Evolutionary conservation across 208 protist genomes (phyloP).

Genomic region (Acanthamoeba divionensis): DNA sequence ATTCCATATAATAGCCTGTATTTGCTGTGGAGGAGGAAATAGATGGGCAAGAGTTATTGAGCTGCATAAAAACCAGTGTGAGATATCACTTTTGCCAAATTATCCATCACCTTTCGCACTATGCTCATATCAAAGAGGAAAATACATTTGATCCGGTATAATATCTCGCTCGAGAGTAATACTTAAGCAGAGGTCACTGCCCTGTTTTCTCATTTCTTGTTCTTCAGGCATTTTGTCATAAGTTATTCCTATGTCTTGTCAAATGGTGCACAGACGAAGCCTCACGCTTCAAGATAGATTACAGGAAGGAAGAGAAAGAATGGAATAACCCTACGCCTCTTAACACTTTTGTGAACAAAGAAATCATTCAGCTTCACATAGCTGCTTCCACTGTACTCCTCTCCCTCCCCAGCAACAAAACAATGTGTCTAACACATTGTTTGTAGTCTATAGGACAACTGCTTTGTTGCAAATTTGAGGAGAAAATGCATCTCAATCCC

Average conservation of each 20-base stretch:
- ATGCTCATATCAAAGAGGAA: background rate
- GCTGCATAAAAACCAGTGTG: background rate
- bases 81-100: constrained; percentile 38
- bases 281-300: constrained; percentile 21
- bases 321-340: background rate
- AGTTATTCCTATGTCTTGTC: background rate
- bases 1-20: background rate
- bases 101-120: background rate
- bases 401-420: background rate
- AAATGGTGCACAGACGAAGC: constrained; percentile 28
- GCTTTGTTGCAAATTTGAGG: constrained; percentile 24
- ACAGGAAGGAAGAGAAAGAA: constrained; percentile 56
- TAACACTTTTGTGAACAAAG: background rate
- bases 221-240: background rate
- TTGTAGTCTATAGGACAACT: background rate
- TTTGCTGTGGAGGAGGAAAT: constrained; percentile 23
- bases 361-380: background rate
- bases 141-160: constrained; percentile 23
- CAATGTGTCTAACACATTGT: background rate
- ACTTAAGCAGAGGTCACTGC: background rate
- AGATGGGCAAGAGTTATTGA: background rate
- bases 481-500: constrained; percentile 32
- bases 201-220: background rate
- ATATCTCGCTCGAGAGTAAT: background rate
- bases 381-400: background rate